These are phyloP conservation scores for Penicillium fuscoglaucum DNA, from an alignment of 2,329 filamentous ascomycete genomes.

Conservation along the genomic window DNA sequence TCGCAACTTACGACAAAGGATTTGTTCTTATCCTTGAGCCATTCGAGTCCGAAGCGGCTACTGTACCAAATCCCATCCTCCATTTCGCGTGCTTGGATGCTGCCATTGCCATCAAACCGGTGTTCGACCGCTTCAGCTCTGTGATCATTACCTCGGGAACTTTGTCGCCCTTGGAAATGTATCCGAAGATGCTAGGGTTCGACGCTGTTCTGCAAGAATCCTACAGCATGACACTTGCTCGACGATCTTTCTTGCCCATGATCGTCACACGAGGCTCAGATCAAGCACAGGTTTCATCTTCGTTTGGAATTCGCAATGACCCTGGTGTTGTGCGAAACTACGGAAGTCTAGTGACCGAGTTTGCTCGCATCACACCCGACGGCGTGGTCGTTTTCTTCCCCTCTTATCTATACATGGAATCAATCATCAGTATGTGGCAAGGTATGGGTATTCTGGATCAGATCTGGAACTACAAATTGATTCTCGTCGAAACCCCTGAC, in stretches of 20 bases:
- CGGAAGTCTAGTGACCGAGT: slow-evolving; percentile 88
- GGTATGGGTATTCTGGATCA: slow-evolving; percentile 96
- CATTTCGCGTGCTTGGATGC: slow-evolving; percentile 97
- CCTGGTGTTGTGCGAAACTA: slow-evolving; percentile 97
- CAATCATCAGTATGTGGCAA: slow-evolving; percentile 98
- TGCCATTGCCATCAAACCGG: slow-evolving; percentile 95
- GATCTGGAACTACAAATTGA: slow-evolving; percentile 99
- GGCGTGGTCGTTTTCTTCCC: slow-evolving; percentile 99
- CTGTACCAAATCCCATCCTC: slow-evolving; percentile 92
- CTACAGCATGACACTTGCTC: slow-evolving; percentile 92
- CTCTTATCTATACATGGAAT: slow-evolving; percentile 98
- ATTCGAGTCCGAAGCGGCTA: slow-evolving; percentile 91
- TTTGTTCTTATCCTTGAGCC: slow-evolving; percentile 97
- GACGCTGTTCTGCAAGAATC: slow-evolving; percentile 91
- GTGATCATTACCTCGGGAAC: slow-evolving; percentile 98
- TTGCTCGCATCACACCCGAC: slow-evolving; percentile 92
- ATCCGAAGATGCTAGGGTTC: slow-evolving; percentile 97
- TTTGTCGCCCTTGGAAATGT: slow-evolving; percentile 96
- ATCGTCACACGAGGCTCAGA: slow-evolving; percentile 94
- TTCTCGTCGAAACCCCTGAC: slow-evolving; percentile 95
- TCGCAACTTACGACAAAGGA: slow-evolving; percentile 94
- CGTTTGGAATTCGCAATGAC: slow-evolving; percentile 94
- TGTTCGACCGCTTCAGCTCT: slow-evolving; percentile 95
- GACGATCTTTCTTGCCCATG: slow-evolving; percentile 95
- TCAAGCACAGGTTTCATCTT: slow-evolving; percentile 87